These are phyloP conservation scores for Quercus wislizeni DNA, from an alignment of 306 rosid species.

Conservation along the genomic window DNA sequence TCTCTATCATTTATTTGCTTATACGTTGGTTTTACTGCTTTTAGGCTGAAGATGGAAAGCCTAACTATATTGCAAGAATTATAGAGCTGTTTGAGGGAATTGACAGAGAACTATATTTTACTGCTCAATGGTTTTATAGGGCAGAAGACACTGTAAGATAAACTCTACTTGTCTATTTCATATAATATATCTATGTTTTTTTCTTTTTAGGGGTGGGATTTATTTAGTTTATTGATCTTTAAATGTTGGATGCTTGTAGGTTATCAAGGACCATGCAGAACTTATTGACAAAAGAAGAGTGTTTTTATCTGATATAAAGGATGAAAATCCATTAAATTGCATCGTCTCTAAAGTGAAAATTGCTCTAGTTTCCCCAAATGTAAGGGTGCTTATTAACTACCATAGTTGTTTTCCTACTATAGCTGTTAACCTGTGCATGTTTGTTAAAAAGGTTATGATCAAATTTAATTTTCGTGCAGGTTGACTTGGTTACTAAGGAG, in stretches of 20 bases:
- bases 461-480: background rate
- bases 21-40: background rate
- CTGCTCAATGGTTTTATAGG: conserved; percentile 43
- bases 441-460: no score
- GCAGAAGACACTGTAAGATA: conserved; percentile 39
- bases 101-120: conserved; percentile 18
- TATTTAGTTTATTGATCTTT: background rate
- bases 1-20: background rate
- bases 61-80: conserved; percentile 36
- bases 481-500: conserved; percentile 9
- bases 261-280: conserved; percentile 21
- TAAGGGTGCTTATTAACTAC: background rate
- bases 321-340: conserved; percentile 37
- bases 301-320: conserved; percentile 35
- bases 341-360: conserved; percentile 32
- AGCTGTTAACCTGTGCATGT: no score
- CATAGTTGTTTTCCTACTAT: no score
- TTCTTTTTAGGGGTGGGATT: no score
- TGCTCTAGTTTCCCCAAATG: conserved; percentile 10
- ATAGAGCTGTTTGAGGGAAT: conserved; percentile 37
- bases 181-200: background rate
- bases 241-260: conserved; percentile 21
- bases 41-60: conserved; percentile 36
- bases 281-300: conserved; percentile 31
- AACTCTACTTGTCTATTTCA: background rate